Base-by-base conservation (phyloP, 768 basidiomycete genomes). In the Erythrobasidium yunnanense region DNA sequence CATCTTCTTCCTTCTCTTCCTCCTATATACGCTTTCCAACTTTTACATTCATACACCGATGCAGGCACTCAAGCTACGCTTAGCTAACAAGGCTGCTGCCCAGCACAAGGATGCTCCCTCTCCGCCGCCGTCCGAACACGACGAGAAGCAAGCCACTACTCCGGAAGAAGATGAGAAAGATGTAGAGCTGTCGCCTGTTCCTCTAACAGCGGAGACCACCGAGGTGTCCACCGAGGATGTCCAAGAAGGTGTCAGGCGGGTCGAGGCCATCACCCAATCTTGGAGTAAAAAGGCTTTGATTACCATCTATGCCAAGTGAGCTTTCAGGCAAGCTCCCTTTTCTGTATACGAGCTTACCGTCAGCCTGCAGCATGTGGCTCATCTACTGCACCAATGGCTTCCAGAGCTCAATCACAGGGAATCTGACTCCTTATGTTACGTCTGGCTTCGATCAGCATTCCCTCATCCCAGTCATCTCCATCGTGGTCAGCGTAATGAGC, bases 361-460 rank as follows among this genome's bases (percentile, higher is more conserved):
- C 15, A 18, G 18, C 17, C 22, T 22, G 35, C 55, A 72, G 71
- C 38, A 71, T 72, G 70, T 72, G 52, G 42, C 66, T 72, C 35
- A 32, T 70, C n/a, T 72, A 73, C 66, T 42, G 56, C 13, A 69
- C 71, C 45, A 71, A 69, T 46, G 71, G 71, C 4, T 71, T 73
- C 47, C 68, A 72, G 42, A 47, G 47, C 15, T 68, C 70, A 0
- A 66, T 74, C 66, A 74, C 73, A 29, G 45, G 29, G 15, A 71
- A 70, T 50, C 58, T 74, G 1, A 27, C 62, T 15, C 66, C 70
- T 38, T 74, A 66, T 55, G 65, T 74, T 29, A 51, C 62, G 15
- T 63, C 55, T 34, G 73, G 67, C 35, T 74, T 74, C 52, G 68
- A 69, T n/a, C 65, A 65, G 6, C 70, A 74, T 55, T 74, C 73